phyloP scores from a whole-genome alignment of 208 protist genomes.

The Leishmania guyanensis region DNA sequence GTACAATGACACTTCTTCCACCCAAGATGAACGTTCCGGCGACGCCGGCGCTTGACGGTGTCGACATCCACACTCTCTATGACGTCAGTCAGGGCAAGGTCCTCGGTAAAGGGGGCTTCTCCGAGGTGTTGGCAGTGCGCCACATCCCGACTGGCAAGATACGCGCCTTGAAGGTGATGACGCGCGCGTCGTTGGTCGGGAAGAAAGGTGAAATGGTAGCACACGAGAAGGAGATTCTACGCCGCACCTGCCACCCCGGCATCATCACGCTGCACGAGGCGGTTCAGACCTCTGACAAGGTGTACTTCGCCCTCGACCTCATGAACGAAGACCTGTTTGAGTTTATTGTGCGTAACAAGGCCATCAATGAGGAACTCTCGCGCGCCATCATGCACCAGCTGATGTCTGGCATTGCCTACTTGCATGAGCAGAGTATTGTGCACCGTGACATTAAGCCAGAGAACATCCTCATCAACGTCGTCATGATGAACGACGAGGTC shows the following conservation, averaged over 20 bases:
- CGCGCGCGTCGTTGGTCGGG: constrained; percentile 55
- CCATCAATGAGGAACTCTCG: constrained; percentile 67
- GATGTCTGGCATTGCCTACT: constrained; percentile 70
- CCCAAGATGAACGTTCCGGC: constrained; percentile 61
- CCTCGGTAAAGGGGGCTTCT: constrained; percentile 85
- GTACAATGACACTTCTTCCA: constrained; percentile 23
- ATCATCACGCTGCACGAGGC: constrained; percentile 87
- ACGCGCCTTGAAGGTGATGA: constrained; percentile 83
- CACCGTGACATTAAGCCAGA: constrained; percentile 93
- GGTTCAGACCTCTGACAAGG: constrained; percentile 52
- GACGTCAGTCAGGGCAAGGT: constrained; percentile 56
- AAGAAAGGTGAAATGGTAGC: constrained; percentile 85
- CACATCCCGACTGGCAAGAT: constrained; percentile 64
- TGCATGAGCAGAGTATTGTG: constrained; percentile 82
- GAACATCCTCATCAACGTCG: constrained; percentile 81
- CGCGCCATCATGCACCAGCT: constrained; percentile 72
- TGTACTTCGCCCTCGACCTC: constrained; percentile 88
- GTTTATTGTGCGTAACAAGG: constrained; percentile 80
- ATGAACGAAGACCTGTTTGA: constrained; percentile 88
- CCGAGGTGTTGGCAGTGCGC: constrained; percentile 64
- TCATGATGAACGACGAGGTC: constrained; percentile 18
- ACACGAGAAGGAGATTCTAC: constrained; percentile 88
- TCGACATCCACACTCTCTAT: constrained; percentile 69
- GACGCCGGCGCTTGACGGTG: constrained; percentile 67
- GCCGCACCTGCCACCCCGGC: constrained; percentile 71